These are phyloP conservation scores for Pseudogymnoascus sp. DNA, from an alignment of 2,329 filamentous ascomycete species.

Conservation along the genomic window DNA sequence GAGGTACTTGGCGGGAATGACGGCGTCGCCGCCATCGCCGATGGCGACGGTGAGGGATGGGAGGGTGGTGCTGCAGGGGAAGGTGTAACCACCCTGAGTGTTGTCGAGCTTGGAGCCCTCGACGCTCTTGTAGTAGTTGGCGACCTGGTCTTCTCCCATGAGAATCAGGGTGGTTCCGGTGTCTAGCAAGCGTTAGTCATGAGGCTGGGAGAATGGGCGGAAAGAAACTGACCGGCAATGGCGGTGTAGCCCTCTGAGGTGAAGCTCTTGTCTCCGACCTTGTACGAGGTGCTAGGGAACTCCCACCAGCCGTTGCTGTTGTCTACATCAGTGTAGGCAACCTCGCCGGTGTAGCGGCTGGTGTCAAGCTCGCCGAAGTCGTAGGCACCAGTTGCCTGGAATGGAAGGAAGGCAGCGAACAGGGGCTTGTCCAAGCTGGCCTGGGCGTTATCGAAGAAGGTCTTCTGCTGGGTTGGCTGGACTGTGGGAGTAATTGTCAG, in stretches of 20 bases:
- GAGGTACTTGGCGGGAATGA: conserved; percentile 28
- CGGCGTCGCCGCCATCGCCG: conserved; percentile 24
- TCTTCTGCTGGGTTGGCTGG: conserved; percentile 19
- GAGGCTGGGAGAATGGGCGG: neutral
- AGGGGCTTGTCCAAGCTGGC: conserved; percentile 31
- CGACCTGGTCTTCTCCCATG: conserved; percentile 26
- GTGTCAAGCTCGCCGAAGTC: conserved; percentile 48
- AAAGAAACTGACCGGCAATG: conserved; percentile 19
- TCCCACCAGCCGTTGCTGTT: conserved; percentile 44
- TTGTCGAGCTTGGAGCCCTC: conserved; percentile 23
- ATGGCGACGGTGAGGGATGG: conserved; percentile 29
- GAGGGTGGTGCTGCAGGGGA: conserved; percentile 28
- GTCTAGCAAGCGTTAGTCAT: conserved; percentile 19
- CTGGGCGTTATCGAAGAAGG: conserved; percentile 27
- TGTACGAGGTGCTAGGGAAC: conserved; percentile 41
- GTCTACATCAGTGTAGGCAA: conserved; percentile 41
- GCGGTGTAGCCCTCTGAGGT: conserved; percentile 27
- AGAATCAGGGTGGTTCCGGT: conserved; percentile 35
- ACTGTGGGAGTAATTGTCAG: conserved; percentile 14
- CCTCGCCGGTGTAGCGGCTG: conserved; percentile 41
- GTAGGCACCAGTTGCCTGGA: conserved; percentile 38
- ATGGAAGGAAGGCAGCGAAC: conserved; percentile 47
- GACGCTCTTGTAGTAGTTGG: conserved; percentile 30
- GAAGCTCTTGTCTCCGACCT: conserved; percentile 39
- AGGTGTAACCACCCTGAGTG: conserved; percentile 27